Percentiles rank a stretch among this genome's conserved stretches.
Conservation (phyloP, 169 alveolate genomes). For the Plasmodium vinckei region DNA sequence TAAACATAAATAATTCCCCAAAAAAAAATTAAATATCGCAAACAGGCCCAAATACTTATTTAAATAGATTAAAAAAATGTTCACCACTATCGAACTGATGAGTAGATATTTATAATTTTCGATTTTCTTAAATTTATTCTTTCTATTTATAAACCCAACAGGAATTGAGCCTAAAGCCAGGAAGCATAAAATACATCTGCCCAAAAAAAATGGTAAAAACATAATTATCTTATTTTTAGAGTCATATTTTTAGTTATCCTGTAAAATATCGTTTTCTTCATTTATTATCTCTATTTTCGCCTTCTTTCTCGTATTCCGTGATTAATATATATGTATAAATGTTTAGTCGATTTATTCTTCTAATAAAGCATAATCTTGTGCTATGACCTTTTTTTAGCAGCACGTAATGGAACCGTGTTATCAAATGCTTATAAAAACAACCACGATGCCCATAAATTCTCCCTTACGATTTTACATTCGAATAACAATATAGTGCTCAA, state of each 20-base stretch:
- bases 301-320: constrained; percentile 3
- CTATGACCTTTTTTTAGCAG: constrained; percentile 11
- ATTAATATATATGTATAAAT: neutral
- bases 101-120: constrained; percentile 70
- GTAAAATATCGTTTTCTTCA: constrained; percentile 1
- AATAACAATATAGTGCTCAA: neutral
- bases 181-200: constrained; percentile 74
- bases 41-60: constrained; percentile 62
- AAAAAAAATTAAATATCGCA: constrained; percentile 76
- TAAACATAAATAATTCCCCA: constrained; percentile 80
- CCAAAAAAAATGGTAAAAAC: constrained; percentile 70
- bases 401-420: constrained; percentile 11
- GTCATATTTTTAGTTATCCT: constrained; percentile 63
- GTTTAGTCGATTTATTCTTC: constrained; percentile 12
- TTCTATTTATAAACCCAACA: constrained; percentile 77
- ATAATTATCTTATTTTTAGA: constrained; percentile 59
- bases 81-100: constrained; percentile 67
- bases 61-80: constrained; percentile 48
- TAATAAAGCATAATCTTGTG: neutral
- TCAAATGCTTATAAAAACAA: neutral
- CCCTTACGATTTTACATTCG: too few relatives aligned
- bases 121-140: constrained; percentile 57
- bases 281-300: constrained; percentile 3
- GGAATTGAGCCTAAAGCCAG: constrained; percentile 75
- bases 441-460: neutral